A percentile compares a stretch with the other conserved stretches of the same genome.
Conservation (phyloP, 2,329 filamentous ascomycete species). For the Fusarium solani-melongenae region DNA sequence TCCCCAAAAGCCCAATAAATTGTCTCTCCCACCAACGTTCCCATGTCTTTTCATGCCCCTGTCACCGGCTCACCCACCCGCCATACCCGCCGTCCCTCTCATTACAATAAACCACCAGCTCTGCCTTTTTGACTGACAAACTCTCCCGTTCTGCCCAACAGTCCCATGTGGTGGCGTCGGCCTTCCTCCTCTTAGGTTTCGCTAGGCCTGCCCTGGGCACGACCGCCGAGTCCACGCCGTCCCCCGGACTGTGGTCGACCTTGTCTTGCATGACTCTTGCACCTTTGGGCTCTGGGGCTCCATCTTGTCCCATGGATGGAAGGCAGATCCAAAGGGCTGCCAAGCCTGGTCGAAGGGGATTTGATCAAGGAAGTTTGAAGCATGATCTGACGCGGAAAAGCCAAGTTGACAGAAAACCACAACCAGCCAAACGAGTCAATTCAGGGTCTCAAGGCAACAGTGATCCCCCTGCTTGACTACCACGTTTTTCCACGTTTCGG, state of each 20-base stretch:
- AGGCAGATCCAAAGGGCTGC: not conserved
- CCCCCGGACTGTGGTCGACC: constrained; percentile 24
- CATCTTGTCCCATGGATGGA: not conserved
- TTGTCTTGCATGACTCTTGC: constrained; percentile 35
- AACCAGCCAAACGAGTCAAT: not conserved
- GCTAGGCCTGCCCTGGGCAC: constrained; percentile 37
- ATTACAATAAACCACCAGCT: constrained; percentile 18
- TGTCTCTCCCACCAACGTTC: constrained; percentile 21
- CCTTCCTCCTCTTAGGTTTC: constrained; percentile 33
- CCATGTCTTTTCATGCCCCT: constrained; percentile 26
- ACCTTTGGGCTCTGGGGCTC: not conserved
- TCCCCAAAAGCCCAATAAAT: constrained; percentile 18
- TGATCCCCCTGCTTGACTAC: constrained; percentile 17
- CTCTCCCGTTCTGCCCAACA: not conserved
- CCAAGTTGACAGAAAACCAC: too few species aligned
- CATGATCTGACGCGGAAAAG: not conserved
- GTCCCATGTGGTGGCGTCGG: constrained; percentile 38
- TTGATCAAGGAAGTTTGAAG: not conserved
- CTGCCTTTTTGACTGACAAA: not conserved
- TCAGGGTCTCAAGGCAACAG: constrained; percentile 20
- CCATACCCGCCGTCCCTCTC: constrained; percentile 11
- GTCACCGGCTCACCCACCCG: constrained; percentile 35
- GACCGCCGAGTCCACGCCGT: constrained; percentile 27
- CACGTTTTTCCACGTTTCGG: constrained; percentile 28
- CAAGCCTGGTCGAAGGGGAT: not conserved